A percentile compares a stretch with the other conserved stretches of the same genome.
phyloP scores from a whole-genome alignment of 768 basidiomycete species.

The Termitomyces sp. region DNA sequence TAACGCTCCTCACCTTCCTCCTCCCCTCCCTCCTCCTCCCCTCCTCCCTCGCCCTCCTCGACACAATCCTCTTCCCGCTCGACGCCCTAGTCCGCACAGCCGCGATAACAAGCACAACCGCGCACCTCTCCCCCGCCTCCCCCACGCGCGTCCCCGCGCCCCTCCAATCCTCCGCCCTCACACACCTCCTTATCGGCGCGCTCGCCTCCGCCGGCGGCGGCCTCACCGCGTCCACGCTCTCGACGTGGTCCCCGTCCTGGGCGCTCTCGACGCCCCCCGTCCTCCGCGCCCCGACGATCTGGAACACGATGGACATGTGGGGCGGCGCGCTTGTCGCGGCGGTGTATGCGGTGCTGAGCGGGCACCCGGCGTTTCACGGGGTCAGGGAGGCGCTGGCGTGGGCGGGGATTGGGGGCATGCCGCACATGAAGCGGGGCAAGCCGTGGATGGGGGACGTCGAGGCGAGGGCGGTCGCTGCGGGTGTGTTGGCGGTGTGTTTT shows the following conservation, averaged over 20 bases:
- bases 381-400: slow-evolving; percentile 3
- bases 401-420: too few relatives aligned
- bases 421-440: not conserved
- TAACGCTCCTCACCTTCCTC: slow-evolving; percentile 35
- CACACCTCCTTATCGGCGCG: slow-evolving; percentile 43
- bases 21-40: slow-evolving; percentile 21
- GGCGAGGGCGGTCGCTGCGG: slow-evolving; percentile 28
- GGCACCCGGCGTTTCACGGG: slow-evolving; percentile 5
- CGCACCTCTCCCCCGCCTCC: slow-evolving; percentile 22
- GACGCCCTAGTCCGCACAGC: slow-evolving; percentile 43
- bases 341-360: slow-evolving; percentile 8
- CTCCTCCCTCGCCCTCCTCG: slow-evolving; percentile 26
- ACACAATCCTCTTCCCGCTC: slow-evolving; percentile 42
- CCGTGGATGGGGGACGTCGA: slow-evolving; percentile 12
- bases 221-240: slow-evolving; percentile 36
- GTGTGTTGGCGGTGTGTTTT: slow-evolving; percentile 27
- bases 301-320: slow-evolving; percentile 45
- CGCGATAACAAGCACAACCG: slow-evolving; percentile 31
- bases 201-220: slow-evolving; percentile 43
- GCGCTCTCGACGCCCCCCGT: slow-evolving; percentile 39
- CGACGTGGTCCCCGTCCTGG: slow-evolving; percentile 40
- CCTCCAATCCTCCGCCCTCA: slow-evolving; percentile 33
- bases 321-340: slow-evolving; percentile 39
- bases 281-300: slow-evolving; percentile 33
- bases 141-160: slow-evolving; percentile 22